Percentiles rank a stretch among this genome's conserved stretches.
phyloP scores from a whole-genome alignment of 225 moss, liverwort and hornwort species.

The Takakia lepidozioides region DNA sequence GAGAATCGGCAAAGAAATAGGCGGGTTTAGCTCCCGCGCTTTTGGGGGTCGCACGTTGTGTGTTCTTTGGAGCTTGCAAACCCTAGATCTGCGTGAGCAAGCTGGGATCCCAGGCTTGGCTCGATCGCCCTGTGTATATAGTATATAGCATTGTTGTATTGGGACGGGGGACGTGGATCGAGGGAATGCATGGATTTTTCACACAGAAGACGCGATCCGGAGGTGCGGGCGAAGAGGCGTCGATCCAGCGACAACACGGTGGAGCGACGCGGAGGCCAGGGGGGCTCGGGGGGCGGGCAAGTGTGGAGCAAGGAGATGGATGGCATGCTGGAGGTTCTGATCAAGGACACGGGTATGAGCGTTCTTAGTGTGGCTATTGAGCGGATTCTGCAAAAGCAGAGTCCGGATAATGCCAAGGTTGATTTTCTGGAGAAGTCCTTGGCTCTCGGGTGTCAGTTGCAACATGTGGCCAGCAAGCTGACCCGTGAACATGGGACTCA shows the following conservation, averaged over 20 bases:
- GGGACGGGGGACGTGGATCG: too few relatives aligned
- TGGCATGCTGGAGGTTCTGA: slow-evolving; percentile 34
- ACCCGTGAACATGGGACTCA: slow-evolving; percentile 22
- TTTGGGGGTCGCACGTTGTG: too few relatives aligned
- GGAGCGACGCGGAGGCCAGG: background rate
- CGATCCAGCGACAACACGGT: background rate
- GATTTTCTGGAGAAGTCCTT: slow-evolving; percentile 29
- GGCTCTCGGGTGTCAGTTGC: slow-evolving; percentile 28
- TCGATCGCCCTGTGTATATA: too few relatives aligned
- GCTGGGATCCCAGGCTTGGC: too few relatives aligned
- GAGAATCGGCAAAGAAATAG: too few relatives aligned
- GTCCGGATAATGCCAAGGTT: slow-evolving; percentile 14
- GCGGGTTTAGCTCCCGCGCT: too few relatives aligned
- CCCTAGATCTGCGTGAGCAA: too few relatives aligned
- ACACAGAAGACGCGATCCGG: background rate
- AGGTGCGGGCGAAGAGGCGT: background rate
- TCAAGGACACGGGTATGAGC: slow-evolving; percentile 26
- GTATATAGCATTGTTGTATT: too few relatives aligned
- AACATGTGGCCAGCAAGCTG: slow-evolving; percentile 29
- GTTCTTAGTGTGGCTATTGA: slow-evolving; percentile 33
- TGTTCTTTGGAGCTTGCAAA: too few relatives aligned
- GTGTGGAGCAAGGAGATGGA: slow-evolving; percentile 34
- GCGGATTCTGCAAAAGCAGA: slow-evolving; percentile 31
- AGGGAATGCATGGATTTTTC: background rate
- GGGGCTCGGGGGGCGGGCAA: slow-evolving; percentile 3